Conservation (phyloP, 179 eudicot genomes). For the Drosera spatulata region DNA sequence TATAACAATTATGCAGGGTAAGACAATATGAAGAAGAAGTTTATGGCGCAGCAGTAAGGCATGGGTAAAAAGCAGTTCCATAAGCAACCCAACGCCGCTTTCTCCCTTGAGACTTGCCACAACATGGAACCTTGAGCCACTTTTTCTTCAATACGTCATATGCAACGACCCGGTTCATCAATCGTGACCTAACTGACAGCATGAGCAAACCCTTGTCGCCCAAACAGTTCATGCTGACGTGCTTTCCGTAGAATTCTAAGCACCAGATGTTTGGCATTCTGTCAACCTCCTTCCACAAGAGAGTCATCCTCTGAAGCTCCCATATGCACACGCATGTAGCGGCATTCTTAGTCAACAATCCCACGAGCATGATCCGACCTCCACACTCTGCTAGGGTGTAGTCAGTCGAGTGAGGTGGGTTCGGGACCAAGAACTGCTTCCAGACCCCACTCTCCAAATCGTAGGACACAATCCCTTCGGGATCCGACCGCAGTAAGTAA, state of each 20-base stretch:
- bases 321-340: slow-evolving; percentile 17
- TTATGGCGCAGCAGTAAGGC: slow-evolving; percentile 54
- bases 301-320: slow-evolving; percentile 97
- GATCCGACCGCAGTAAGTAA: slow-evolving; percentile 65
- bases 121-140: slow-evolving; percentile 79
- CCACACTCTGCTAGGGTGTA: slow-evolving; percentile 70
- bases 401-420: slow-evolving; percentile 56
- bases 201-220: slow-evolving; percentile 87
- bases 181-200: slow-evolving; percentile 72
- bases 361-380: slow-evolving; percentile 70
- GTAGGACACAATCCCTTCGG: slow-evolving; percentile 75
- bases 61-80: slow-evolving; percentile 17
- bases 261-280: slow-evolving; percentile 56
- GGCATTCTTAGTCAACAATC: slow-evolving; percentile 70
- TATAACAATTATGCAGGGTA: background rate
- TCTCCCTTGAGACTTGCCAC: slow-evolving; percentile 51
- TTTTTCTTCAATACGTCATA: slow-evolving; percentile 50
- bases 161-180: slow-evolving; percentile 66
- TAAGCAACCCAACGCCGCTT: slow-evolving; percentile 71
- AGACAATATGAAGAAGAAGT: background rate
- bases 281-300: slow-evolving; percentile 99
- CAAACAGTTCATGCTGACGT: slow-evolving; percentile 77
- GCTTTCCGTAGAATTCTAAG: slow-evolving; percentile 80
- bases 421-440: slow-evolving; percentile 62
- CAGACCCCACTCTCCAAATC: slow-evolving; percentile 47